phyloP scores from a whole-genome alignment of 139 green algal genomes.

The Auxenochlorella protothecoides region DNA sequence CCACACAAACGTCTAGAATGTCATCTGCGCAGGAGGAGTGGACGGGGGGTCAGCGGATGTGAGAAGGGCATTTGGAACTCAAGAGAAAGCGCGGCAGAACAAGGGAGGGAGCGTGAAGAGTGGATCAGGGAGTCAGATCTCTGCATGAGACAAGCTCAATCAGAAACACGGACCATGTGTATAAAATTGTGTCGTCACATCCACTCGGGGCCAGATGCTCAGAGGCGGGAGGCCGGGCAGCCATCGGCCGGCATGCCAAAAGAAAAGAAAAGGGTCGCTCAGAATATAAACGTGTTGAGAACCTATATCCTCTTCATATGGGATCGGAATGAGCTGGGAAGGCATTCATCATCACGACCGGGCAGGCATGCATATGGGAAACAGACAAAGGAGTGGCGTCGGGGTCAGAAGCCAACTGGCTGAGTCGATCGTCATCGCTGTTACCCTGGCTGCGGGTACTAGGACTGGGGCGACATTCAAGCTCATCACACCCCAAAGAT shows the following conservation, averaged over 20 bases:
- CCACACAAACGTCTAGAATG: neutral
- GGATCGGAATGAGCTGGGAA: slow-evolving; percentile 32
- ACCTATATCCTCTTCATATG: slow-evolving; percentile 26
- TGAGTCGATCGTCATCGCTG: slow-evolving; percentile 28
- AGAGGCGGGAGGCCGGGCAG: neutral
- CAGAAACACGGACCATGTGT: slow-evolving; percentile 69
- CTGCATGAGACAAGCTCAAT: slow-evolving; percentile 47
- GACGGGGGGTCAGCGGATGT: neutral
- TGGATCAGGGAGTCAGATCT: slow-evolving; percentile 33
- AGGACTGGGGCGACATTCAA: slow-evolving; percentile 35
- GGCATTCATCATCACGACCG: slow-evolving; percentile 25
- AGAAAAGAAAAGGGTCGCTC: neutral
- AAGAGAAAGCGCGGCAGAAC: neutral
- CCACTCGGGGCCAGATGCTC: slow-evolving; percentile 3
- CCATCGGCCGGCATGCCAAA: neutral
- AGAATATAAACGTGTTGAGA: slow-evolving; percentile 23
- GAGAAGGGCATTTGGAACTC: neutral
- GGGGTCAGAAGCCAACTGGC: slow-evolving; percentile 22
- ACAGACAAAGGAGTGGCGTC: too few species aligned
- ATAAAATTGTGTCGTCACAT: slow-evolving; percentile 15
- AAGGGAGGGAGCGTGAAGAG: neutral
- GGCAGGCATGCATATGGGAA: neutral
- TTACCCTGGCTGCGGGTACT: slow-evolving; percentile 26
- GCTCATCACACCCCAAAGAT: slow-evolving; percentile 16
- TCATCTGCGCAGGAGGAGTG: neutral